Percentiles rank a stretch among this genome's conserved stretches.
These are phyloP conservation scores for Cytospora paraplurivora DNA, from an alignment of 2,329 filamentous ascomycete genomes.

Conservation along the genomic window DNA sequence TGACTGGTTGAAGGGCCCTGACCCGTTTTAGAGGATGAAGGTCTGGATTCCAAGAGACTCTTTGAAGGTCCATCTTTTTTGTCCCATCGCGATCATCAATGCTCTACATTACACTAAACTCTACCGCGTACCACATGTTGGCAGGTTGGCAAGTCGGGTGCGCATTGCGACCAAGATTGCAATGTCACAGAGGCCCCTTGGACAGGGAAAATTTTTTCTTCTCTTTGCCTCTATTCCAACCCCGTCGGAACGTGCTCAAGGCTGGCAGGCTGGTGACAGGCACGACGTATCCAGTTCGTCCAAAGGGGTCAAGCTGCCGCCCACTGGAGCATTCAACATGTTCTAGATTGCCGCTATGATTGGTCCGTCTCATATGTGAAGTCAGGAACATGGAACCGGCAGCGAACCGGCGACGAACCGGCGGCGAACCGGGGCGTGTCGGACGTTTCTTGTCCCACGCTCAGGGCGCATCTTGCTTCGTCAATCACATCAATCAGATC, in stretches of 20 bases:
- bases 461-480: neutral
- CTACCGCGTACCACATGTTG: neutral
- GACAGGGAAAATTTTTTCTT: neutral
- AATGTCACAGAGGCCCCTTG: constrained; percentile 8
- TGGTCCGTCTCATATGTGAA: neutral
- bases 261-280: neutral
- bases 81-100: constrained; percentile 10
- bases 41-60: constrained; percentile 12
- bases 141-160: no score
- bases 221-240: neutral
- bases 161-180: constrained; percentile 15
- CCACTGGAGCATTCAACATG: neutral
- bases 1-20: neutral
- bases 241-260: constrained; percentile 8
- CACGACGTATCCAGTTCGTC: neutral
- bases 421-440: neutral
- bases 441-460: neutral
- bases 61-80: constrained; percentile 1
- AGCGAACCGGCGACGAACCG: no score
- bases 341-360: neutral
- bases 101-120: neutral
- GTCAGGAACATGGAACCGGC: neutral
- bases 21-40: constrained; percentile 1
- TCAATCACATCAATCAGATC: neutral
- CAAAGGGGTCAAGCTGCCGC: no score